Evolutionary conservation across 176 grass and related monocot species (phyloP).

Genomic region (Dactylis glomerata): DNA sequence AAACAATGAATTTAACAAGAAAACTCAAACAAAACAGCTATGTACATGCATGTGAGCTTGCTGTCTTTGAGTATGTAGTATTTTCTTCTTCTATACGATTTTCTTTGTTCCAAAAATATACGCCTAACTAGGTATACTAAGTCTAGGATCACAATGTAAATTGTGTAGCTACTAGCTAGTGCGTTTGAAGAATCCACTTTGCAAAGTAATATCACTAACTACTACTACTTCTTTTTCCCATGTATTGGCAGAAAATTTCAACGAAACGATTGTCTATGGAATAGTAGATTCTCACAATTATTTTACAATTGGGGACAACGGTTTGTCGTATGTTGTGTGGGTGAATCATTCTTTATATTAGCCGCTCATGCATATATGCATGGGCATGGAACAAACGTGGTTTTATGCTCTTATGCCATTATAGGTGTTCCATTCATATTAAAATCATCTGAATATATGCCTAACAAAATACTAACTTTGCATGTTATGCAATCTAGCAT

Average conservation of each 20-base stretch:
- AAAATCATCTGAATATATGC: constrained; percentile 31
- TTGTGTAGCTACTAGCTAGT: neutral
- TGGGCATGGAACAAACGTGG: neutral
- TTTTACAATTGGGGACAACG: neutral
- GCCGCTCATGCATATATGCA: constrained; percentile 22
- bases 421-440: constrained; percentile 5
- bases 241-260: neutral
- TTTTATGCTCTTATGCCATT: neutral
- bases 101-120: neutral
- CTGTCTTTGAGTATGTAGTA: neutral
- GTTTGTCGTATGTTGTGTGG: neutral
- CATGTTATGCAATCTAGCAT: neutral
- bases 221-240: neutral
- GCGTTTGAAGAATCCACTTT: constrained; percentile 24
- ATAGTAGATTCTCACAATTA: constrained; percentile 20
- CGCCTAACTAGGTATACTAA: neutral
- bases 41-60: neutral
- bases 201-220: constrained; percentile 7
- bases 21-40: no score
- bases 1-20: no score
- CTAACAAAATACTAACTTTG: neutral
- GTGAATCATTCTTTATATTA: constrained; percentile 17
- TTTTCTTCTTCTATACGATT: neutral
- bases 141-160: neutral
- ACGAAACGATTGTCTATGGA: neutral